Evolutionary conservation across 352 stramenopile species (phyloP).

Genomic region (Pythium diclinum): DNA sequence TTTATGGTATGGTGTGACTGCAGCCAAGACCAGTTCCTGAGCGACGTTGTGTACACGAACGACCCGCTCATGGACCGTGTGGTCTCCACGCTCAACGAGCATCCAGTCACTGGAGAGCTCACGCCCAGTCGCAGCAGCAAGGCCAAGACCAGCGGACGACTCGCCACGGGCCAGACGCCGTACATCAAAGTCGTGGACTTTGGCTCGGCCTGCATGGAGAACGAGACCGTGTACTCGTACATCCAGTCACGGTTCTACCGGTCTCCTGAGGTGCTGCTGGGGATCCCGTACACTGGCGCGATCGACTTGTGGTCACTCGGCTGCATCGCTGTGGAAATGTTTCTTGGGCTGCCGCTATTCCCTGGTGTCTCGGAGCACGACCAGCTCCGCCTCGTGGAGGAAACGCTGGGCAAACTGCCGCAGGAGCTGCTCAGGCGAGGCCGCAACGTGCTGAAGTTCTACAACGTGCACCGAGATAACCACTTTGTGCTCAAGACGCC

Average conservation of each 20-base stretch:
- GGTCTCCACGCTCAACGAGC: not conserved
- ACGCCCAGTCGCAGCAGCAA: not conserved
- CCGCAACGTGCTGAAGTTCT: slow-evolving; percentile 45
- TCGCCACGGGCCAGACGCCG: slow-evolving; percentile 13
- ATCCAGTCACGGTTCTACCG: slow-evolving; percentile 95
- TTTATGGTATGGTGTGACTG: not conserved
- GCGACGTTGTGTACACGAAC: slow-evolving; percentile 21
- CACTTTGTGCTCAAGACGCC: slow-evolving; percentile 39
- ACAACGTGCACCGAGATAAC: slow-evolving; percentile 30
- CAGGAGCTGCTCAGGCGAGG: slow-evolving; percentile 35
- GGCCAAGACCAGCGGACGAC: not conserved
- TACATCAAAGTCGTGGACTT: slow-evolving; percentile 96
- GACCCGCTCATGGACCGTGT: slow-evolving; percentile 9
- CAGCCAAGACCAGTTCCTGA: slow-evolving; percentile 82
- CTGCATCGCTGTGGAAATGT: slow-evolving; percentile 87
- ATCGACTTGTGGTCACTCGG: slow-evolving; percentile 68
- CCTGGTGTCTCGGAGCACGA: slow-evolving; percentile 91
- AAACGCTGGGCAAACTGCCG: slow-evolving; percentile 60
- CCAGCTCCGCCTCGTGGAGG: slow-evolving; percentile 92
- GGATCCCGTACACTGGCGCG: slow-evolving; percentile 46
- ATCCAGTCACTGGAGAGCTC: not conserved
- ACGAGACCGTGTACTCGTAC: slow-evolving; percentile 91
- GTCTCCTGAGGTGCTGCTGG: slow-evolving; percentile 65
- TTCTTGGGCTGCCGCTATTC: slow-evolving; percentile 95
- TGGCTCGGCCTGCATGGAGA: slow-evolving; percentile 86